Evolutionary conservation across 148 eudicot genomes (phyloP), one percentile per base, ranked within the genome.

Genomic region (Camellia japonica): DNA sequence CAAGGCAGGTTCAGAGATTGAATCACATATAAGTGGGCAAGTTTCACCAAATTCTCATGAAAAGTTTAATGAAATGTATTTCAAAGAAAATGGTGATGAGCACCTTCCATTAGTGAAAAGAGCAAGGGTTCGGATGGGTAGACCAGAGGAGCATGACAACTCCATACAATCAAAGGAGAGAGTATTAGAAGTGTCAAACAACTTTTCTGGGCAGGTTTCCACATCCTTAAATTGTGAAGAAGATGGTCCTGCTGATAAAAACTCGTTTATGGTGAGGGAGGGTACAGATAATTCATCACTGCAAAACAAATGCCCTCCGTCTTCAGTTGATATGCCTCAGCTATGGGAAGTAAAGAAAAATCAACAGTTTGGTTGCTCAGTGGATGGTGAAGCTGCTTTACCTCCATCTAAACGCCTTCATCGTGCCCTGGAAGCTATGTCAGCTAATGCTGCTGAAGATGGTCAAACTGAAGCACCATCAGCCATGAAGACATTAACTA

Each of bases 381-480:
- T 87, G 74, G 95, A 93, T 81, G 98, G 87, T 81, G 99, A 96
- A 86, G 94, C 99, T 86, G 94, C 95, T 71, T 85, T 96, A 85
- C 99, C 99, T 70, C 99, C 98, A 66, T 93, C 95, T 7, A 96
- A 96, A 86, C 98, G 99, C 70, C 92, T 96, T 20, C 95, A 93
- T 81, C 92, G 99, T 75, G 99, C 99, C 75, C 80, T 96, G 84
- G 98, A 94, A 86, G 99, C 98, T 19, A 96, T 96, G 99, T 93
- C 98, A 79, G 99, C 98, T 77, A 90, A 96, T 90, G 95, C 87
- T 83, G 94, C 89, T 63, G 99, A 91, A 84, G 94, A 87, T 87
- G 82, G 79, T 78, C 77, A 78, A 80, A 74, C 82, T 38, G 83
- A 81, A 81, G 84, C 20, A 56, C 80, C 66, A 67, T 70, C 80